Conservation (phyloP, 257 asterid species). For the Solanum chilense region DNA sequence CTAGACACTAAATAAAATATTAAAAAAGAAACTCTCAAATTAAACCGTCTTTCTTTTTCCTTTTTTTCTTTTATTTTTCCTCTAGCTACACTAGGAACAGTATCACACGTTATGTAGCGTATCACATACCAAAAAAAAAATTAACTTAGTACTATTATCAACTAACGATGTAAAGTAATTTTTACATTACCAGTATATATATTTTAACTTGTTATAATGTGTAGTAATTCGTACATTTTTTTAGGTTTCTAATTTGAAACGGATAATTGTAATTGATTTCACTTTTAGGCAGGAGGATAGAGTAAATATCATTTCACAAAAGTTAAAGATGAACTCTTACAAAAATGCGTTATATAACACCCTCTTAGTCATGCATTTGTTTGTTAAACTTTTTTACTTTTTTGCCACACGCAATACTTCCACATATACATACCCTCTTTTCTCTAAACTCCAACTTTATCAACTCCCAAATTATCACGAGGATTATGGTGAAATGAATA, state of each 20-base stretch:
- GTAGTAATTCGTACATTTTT: not conserved
- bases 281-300: not conserved
- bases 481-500: not conserved
- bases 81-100: not conserved
- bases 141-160: not conserved
- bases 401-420: too few relatives aligned
- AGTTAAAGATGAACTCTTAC: not conserved
- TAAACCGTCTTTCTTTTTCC: not conserved
- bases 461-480: not conserved
- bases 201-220: not conserved
- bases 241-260: not conserved
- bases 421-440: not conserved
- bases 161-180: not conserved
- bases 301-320: not conserved
- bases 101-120: not conserved
- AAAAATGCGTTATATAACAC: not conserved
- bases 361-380: too few relatives aligned
- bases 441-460: not conserved
- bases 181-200: not conserved
- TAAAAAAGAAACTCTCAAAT: not conserved
- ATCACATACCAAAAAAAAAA: not conserved
- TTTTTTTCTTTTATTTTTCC: not conserved
- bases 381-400: too few relatives aligned
- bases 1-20: not conserved
- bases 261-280: not conserved